Conservation (phyloP, 2,329 filamentous ascomycete genomes). For the Hypoxylon sp. region DNA sequence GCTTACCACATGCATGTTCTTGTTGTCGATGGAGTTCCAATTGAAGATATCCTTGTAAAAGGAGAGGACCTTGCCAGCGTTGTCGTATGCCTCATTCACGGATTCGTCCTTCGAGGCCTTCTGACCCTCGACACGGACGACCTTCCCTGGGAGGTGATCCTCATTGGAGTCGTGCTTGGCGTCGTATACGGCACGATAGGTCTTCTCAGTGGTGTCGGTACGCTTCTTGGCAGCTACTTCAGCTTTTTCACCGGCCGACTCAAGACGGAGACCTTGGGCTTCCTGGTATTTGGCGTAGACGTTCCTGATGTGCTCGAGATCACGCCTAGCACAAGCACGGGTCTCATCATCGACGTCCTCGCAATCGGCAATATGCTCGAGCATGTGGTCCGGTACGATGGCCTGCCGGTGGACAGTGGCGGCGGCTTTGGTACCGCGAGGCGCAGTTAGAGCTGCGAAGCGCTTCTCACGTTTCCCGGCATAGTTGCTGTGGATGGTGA, state of each 20-base stretch:
- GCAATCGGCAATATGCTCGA: slow-evolving; percentile 58
- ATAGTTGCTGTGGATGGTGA: slow-evolving; percentile 55
- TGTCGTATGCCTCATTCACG: slow-evolving; percentile 66
- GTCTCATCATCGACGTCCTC: slow-evolving; percentile 58
- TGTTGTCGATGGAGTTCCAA: slow-evolving; percentile 68
- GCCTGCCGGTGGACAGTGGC: slow-evolving; percentile 44
- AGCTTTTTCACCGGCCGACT: slow-evolving; percentile 42
- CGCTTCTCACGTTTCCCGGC: slow-evolving; percentile 55
- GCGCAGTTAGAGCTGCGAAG: slow-evolving; percentile 55
- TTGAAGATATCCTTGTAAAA: slow-evolving; percentile 66
- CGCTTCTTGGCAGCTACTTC: slow-evolving; percentile 27
- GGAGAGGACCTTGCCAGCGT: slow-evolving; percentile 63
- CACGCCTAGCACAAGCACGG: slow-evolving; percentile 56
- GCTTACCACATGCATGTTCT: slow-evolving; percentile 64
- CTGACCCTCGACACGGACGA: slow-evolving; percentile 62
- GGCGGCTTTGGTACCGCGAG: slow-evolving; percentile 50
- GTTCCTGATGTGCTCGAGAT: slow-evolving; percentile 58
- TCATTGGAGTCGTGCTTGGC: slow-evolving; percentile 58
- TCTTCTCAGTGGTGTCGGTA: slow-evolving; percentile 48
- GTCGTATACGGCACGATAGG: slow-evolving; percentile 63
- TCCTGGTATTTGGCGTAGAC: slow-evolving; percentile 55
- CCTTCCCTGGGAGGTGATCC: slow-evolving; percentile 59
- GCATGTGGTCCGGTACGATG: slow-evolving; percentile 59
- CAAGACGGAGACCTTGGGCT: slow-evolving; percentile 45
- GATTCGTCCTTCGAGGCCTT: slow-evolving; percentile 58